These are phyloP conservation scores for Cymodocea nodosa DNA, from an alignment of 116 monocot species.

Conservation along the genomic window DNA sequence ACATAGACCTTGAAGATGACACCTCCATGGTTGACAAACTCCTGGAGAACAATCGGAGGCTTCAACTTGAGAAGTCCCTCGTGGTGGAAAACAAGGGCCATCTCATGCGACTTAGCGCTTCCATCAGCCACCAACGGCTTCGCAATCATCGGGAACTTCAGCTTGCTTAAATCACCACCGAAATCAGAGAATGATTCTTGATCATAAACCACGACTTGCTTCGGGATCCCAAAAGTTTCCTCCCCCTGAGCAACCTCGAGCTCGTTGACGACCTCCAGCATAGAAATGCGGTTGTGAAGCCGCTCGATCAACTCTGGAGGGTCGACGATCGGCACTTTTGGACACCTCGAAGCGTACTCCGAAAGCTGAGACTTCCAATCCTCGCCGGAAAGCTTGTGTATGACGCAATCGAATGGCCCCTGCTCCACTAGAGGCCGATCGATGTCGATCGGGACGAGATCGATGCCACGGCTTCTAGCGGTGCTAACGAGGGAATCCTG, in stretches of 20 bases:
- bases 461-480: conserved; percentile 35
- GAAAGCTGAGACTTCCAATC: conserved; percentile 43
- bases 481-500: conserved; percentile 39
- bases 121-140: conserved; percentile 78
- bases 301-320: conserved; percentile 45
- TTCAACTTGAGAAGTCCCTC: conserved; percentile 43
- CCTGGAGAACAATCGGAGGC: conserved; percentile 75
- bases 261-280: conserved; percentile 64
- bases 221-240: conserved; percentile 47
- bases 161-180: conserved; percentile 13
- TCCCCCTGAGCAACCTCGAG: conserved; percentile 18
- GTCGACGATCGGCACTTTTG: conserved; percentile 43
- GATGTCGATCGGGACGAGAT: conserved; percentile 50
- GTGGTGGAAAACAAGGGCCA: conserved; percentile 53
- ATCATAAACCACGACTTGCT: conserved; percentile 52
- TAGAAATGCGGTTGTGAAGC: conserved; percentile 68
- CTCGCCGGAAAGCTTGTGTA: conserved; percentile 60
- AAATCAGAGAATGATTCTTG: conserved; percentile 25
- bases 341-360: conserved; percentile 24
- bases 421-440: conserved; percentile 28
- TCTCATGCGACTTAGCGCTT: conserved; percentile 66
- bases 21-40: conserved; percentile 87
- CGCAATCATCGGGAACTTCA: conserved; percentile 67
- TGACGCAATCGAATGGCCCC: conserved; percentile 52
- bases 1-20: conserved; percentile 96